Evolutionary conservation across 352 stramenopile genomes (phyloP), one percentile per base, ranked within the genome.

Genomic region (Pythium aquatile): DNA sequence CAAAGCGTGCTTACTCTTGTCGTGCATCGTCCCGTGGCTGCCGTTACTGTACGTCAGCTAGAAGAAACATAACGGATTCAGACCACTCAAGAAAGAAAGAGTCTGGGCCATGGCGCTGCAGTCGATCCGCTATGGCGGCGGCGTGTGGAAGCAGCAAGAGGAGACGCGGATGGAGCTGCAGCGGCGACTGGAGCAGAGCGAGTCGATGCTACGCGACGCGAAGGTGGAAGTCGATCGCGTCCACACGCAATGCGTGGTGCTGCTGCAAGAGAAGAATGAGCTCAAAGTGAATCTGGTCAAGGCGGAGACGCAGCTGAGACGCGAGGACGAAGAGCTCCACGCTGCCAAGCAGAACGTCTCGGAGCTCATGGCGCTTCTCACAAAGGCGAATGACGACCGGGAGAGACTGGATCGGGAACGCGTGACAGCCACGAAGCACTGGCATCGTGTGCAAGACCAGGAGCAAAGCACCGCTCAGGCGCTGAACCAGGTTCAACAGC

Each of bases 61-160:
- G 39, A 42, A 11, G 28, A 53, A 35, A 7, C 17, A 54, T 14
- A 61, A 24, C 24, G 9, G 28, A 61, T 11, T 32, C 29, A 24
- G 7, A 14, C 7, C 35, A 5, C 35, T 42, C 4, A 16, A 52
- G 29, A 24, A 1, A 39, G 14, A 16, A 16, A 55, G 24, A 2
- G n/a, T 40, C 28, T 40, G 24, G 10, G 17, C 6, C 16, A 75
- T 73, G 66, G 47, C 66, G 57, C 29, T 72, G 54, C 65, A 57
- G 29, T 69, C 64, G 48, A 69, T 78, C 10, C 68, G 70, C 14
- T 72, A 68, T 20, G 65, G 70, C 7, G 61, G 65, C 11, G 74
- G 72, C 28, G 60, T 77, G 40, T 77, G 71, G 69, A 72, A 69
- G 61, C 65, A 76, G 39, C 65, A 79, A 20, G 68, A 77, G 24